Evolutionary conservation across 2,329 filamentous ascomycete species (phyloP).

Genomic region (Neofusicoccum kwambonambiense): DNA sequence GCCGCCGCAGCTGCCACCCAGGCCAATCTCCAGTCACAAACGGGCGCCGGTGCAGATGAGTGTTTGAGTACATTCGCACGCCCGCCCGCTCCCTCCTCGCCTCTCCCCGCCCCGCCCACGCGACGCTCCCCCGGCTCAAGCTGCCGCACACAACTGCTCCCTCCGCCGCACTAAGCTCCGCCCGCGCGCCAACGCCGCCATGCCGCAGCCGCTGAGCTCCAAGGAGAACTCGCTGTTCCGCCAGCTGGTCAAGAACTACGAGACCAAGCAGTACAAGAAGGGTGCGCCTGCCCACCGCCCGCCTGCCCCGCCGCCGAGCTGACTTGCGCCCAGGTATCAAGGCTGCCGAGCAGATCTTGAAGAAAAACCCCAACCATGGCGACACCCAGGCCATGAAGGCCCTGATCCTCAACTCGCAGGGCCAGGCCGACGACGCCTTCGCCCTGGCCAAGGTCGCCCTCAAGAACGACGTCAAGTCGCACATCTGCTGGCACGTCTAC

Average conservation of each 20-base stretch:
- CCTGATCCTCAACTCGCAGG: slow-evolving; percentile 88
- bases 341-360: slow-evolving; percentile 91
- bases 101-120: not conserved
- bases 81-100: not conserved
- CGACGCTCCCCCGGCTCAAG: not conserved
- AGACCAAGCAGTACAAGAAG: slow-evolving; percentile 97
- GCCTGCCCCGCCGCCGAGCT: slow-evolving; percentile 11
- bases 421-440: slow-evolving; percentile 92
- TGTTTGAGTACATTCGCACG: not conserved
- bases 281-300: slow-evolving; percentile 41
- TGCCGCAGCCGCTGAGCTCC: slow-evolving; percentile 72
- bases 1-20: not conserved
- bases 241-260: slow-evolving; percentile 92
- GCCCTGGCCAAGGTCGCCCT: slow-evolving; percentile 87
- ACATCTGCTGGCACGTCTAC: slow-evolving; percentile 99
- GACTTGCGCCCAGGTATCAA: slow-evolving; percentile 67
- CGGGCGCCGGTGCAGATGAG: slow-evolving; percentile 13
- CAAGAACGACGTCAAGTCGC: slow-evolving; percentile 96
- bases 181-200: slow-evolving; percentile 31
- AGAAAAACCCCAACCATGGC: slow-evolving; percentile 92
- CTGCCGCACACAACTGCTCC: not conserved
- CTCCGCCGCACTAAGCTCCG: not conserved
- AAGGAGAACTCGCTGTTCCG: slow-evolving; percentile 95
- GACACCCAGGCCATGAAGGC: slow-evolving; percentile 99
- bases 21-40: not conserved